Base-by-base conservation (phyloP, 2,329 filamentous ascomycete species). In the Cladophialophora psammophila region DNA sequence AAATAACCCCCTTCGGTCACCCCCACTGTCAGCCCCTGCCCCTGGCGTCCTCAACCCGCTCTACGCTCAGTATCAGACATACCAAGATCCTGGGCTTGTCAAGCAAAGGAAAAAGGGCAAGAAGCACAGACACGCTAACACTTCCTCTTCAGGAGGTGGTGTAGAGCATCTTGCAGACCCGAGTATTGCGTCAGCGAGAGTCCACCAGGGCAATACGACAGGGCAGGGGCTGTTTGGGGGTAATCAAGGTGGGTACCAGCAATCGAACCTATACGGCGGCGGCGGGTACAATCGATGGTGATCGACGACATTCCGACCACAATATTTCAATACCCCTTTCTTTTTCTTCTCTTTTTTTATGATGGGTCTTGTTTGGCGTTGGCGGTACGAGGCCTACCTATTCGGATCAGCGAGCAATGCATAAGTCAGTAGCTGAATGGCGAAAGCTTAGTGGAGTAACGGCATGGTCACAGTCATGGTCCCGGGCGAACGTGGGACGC, bases 81-180 rank as follows among this genome's bases (percentile, higher is more conserved):
- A 92, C 85, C 91, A 94, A 89, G 93, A 96, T 80, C 90, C 90
- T 84, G 91, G 91, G 84, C 81, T 83, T 79, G 90, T 92, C 85
- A 96, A 97, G 90, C 93, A 96, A 88, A 97, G 96, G 91, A 97
- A 97, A 89, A 97, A 97, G 93, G 93, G 93, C 86, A 97, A 97
- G 90, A 97, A 97, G 93, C 94, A 97, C 88, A 96, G 94, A 90
- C 94, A 97, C 90, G 94, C 93, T 95, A 97, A 97, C 93, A 97
- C 94, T 94, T 97, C 94, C 92, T 98, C 94, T 90, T 96, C 93
- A 89, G 94, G 93, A 89, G 92, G 93, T 92, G 94, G 92, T 86
- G 89, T 97, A 94, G 94, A 96, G 86, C 94, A 98, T 96, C 93
- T 97, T 94, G 93, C 92, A 87, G 94, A 98, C 93, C 94, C 94